phyloP scores from a whole-genome alignment of 2,329 filamentous ascomycete species.

The Fusarium annulatum region DNA sequence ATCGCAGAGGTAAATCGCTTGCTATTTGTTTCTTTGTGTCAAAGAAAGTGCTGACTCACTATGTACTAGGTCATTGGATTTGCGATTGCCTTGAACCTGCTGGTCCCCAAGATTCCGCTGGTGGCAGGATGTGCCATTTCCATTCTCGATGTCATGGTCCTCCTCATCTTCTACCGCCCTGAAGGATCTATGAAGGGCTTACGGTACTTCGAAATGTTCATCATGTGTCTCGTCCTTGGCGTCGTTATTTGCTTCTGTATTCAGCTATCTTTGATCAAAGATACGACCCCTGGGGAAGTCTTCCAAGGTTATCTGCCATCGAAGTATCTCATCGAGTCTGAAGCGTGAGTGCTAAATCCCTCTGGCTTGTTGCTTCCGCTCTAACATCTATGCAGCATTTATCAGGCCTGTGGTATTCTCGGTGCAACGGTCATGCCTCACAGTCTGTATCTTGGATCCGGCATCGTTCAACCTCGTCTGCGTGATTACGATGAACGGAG shows the following conservation, averaged over 20 bases:
- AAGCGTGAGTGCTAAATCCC: neutral
- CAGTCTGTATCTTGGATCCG: neutral
- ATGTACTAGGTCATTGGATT: neutral
- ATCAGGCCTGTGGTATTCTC: neutral
- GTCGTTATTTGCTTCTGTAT: neutral
- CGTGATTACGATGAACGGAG: neutral
- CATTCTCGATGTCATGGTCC: neutral
- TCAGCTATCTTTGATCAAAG: neutral
- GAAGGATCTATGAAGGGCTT: neutral
- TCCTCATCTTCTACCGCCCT: neutral
- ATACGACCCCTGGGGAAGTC: neutral
- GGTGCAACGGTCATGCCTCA: neutral
- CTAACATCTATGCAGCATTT: neutral
- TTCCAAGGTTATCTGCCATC: neutral
- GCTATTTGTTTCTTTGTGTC: too few relatives aligned
- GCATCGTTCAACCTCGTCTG: neutral
- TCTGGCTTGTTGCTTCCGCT: rapidly evolving
- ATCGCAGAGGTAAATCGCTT: neutral
- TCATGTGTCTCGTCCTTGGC: neutral
- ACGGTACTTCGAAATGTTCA: neutral
- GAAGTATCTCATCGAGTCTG: neutral
- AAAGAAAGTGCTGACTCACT: neutral
- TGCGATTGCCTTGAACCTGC: neutral
- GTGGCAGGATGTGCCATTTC: neutral
- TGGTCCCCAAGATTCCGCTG: neutral